Conservation (phyloP, 2,329 filamentous ascomycete genomes). For the Sporothrix phasma region DNA sequence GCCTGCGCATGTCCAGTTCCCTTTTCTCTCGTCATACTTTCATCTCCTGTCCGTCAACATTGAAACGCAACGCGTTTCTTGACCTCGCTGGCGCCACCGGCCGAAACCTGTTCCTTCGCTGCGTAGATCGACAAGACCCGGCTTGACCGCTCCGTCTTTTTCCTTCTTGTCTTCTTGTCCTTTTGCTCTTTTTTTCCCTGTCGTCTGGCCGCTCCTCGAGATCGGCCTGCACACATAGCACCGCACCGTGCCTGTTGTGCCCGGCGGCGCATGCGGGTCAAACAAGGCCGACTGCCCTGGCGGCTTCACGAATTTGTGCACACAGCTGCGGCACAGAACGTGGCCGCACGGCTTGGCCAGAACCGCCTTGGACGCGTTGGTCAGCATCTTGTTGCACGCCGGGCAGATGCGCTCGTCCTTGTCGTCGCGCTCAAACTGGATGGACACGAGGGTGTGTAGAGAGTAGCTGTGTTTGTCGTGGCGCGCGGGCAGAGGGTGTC, state of each 20-base stretch:
- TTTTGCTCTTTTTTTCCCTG: slow-evolving; percentile 34
- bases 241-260: slow-evolving; percentile 37
- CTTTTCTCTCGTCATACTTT: background rate
- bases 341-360: slow-evolving; percentile 84
- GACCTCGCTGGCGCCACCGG: slow-evolving; percentile 73
- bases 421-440: slow-evolving; percentile 54
- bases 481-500: slow-evolving; percentile 6
- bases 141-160: slow-evolving; percentile 47
- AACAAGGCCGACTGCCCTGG: slow-evolving; percentile 20
- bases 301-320: slow-evolving; percentile 69
- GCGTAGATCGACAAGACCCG: slow-evolving; percentile 68
- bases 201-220: slow-evolving; percentile 41
- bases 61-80: slow-evolving; percentile 53
- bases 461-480: slow-evolving; percentile 50
- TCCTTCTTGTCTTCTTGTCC: slow-evolving; percentile 29
- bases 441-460: slow-evolving; percentile 63
- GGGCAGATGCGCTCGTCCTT: slow-evolving; percentile 52
- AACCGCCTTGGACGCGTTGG: slow-evolving; percentile 72
- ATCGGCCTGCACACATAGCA: slow-evolving; percentile 83
- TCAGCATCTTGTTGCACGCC: slow-evolving; percentile 71
- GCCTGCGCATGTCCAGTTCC: background rate
- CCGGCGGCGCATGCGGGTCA: slow-evolving; percentile 50
- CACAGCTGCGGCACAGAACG: slow-evolving; percentile 77
- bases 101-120: slow-evolving; percentile 83
- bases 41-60: slow-evolving; percentile 10